Conservation (phyloP, 225 moss, liverwort and hornwort species). For the Lunularia cruciata region DNA sequence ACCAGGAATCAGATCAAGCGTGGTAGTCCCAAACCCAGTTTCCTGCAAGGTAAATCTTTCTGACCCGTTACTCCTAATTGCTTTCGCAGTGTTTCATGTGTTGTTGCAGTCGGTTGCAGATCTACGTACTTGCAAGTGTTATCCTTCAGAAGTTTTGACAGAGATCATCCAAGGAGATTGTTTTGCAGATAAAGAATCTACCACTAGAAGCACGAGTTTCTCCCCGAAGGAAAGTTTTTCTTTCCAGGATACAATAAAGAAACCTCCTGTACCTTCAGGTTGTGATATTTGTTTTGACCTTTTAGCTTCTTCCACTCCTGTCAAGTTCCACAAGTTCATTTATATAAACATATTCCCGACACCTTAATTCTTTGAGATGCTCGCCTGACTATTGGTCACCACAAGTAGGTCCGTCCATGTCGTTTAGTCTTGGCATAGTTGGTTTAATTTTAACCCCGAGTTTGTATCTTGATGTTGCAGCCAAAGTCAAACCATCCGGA, state of each 20-base stretch:
- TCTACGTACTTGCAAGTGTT: too few species aligned
- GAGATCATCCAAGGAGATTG: too few species aligned
- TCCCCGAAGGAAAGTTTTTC: conserved; percentile 13
- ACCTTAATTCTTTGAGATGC: too few species aligned
- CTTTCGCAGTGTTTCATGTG: too few species aligned
- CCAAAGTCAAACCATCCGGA: conserved; percentile 13
- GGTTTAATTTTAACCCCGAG: neutral
- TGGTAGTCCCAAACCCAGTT: conserved; percentile 20
- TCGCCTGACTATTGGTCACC: too few species aligned
- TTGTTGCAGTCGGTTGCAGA: too few species aligned
- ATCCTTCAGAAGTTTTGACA: too few species aligned
- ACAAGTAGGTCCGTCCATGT: neutral
- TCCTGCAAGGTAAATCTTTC: conserved; percentile 17
- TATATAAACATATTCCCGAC: too few species aligned
- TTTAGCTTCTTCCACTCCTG: too few species aligned
- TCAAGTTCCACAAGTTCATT: too few species aligned
- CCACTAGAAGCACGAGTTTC: conserved; percentile 12
- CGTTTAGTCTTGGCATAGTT: neutral
- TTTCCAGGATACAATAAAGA: conserved; percentile 24
- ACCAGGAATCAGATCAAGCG: conserved; percentile 24
- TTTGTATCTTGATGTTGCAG: conserved; percentile 23
- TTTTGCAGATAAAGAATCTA: conserved; percentile 26
- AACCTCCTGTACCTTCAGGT: conserved; percentile 20
- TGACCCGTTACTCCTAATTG: too few species aligned
- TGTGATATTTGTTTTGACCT: too few species aligned